Evolutionary conservation across 2,329 filamentous ascomycete species (phyloP).

Genomic region (Pyrenophora tritici-repentis): DNA sequence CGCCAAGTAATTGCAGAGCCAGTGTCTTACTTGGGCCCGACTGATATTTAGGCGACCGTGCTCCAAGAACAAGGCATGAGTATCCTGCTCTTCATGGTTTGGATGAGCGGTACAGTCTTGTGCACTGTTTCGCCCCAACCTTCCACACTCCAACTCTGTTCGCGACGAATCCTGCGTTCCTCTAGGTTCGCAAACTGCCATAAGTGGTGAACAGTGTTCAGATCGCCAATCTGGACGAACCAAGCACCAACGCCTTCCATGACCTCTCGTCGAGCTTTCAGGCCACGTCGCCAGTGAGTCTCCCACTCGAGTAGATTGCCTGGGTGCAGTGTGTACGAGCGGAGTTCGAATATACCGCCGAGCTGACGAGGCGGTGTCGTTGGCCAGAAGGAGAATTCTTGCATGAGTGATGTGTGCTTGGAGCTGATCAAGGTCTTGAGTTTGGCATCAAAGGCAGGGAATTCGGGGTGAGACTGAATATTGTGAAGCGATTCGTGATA

Average conservation of each 20-base stretch:
- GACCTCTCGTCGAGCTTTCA: slow-evolving; percentile 88
- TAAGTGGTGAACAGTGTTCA: slow-evolving; percentile 96
- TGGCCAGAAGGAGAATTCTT: slow-evolving; percentile 99
- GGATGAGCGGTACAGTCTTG: slow-evolving; percentile 96
- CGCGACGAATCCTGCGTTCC: slow-evolving; percentile 84
- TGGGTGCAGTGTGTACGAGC: slow-evolving; percentile 94
- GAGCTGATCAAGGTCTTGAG: slow-evolving; percentile 82
- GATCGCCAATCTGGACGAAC: slow-evolving; percentile 97
- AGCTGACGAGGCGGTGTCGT: slow-evolving; percentile 88
- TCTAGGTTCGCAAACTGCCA: slow-evolving; percentile 99
- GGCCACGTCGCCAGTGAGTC: slow-evolving; percentile 92
- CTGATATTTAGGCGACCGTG: slow-evolving; percentile 70
- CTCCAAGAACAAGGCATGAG: slow-evolving; percentile 96
- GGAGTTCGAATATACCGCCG: slow-evolving; percentile 91
- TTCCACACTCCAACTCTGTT: slow-evolving; percentile 93
- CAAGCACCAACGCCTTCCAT: slow-evolving; percentile 99
- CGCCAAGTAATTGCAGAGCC: not conserved
- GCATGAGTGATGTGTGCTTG: slow-evolving; percentile 93
- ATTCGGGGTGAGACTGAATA: slow-evolving; percentile 83
- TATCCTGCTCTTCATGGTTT: slow-evolving; percentile 93
- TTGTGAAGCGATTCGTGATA: slow-evolving; percentile 90
- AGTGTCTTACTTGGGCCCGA: not conserved
- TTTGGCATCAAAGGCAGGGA: slow-evolving; percentile 79
- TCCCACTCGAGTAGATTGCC: slow-evolving; percentile 98
- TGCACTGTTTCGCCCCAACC: slow-evolving; percentile 98